Conservation (phyloP, 192 early-diverging fungal genomes). For the Allomyces javanicus region DNA sequence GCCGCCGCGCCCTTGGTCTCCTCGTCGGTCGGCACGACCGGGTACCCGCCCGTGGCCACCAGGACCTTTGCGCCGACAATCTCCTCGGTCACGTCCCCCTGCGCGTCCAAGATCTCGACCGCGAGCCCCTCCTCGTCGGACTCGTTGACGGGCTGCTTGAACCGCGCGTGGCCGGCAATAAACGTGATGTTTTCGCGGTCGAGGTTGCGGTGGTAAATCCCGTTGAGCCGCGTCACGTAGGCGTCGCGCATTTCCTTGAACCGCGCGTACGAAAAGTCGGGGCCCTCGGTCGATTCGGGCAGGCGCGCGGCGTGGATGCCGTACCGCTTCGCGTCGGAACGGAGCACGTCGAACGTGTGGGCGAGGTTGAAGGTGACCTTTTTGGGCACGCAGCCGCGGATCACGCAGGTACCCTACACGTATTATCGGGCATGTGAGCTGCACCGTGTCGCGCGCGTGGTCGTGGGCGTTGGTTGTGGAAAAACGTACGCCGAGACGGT, state of each 20-base stretch:
- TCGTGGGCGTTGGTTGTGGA: too few relatives aligned
- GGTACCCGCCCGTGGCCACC: slow-evolving; percentile 66
- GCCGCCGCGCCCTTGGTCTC: slow-evolving; percentile 53
- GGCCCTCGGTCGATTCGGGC: slow-evolving; percentile 8
- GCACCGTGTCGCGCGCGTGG: too few relatives aligned
- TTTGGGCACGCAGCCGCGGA: slow-evolving; percentile 81
- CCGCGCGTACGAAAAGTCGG: slow-evolving; percentile 52
- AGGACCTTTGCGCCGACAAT: slow-evolving; percentile 67
- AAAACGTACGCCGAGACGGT: slow-evolving; percentile 45
- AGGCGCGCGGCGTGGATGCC: slow-evolving; percentile 44
- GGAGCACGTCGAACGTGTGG: slow-evolving; percentile 64
- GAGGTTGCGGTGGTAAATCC: slow-evolving; percentile 86
- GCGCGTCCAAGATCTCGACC: slow-evolving; percentile 5
- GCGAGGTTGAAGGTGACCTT: slow-evolving; percentile 89
- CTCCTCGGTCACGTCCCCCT: slow-evolving; percentile 20
- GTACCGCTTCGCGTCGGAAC: slow-evolving; percentile 65
- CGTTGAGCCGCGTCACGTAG: slow-evolving; percentile 89
- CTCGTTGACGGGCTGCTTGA: slow-evolving; percentile 48
- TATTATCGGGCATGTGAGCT: neutral
- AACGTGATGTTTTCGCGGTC: slow-evolving; percentile 66
- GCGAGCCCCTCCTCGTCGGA: neutral
- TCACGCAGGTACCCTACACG: slow-evolving; percentile 57
- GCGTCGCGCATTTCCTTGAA: slow-evolving; percentile 86
- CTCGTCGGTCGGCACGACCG: slow-evolving; percentile 41
- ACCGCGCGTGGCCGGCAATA: slow-evolving; percentile 65